These are phyloP conservation scores for Debaryomyces nepalensis DNA, from an alignment of 1,139 yeast species.

Conservation along the genomic window DNA sequence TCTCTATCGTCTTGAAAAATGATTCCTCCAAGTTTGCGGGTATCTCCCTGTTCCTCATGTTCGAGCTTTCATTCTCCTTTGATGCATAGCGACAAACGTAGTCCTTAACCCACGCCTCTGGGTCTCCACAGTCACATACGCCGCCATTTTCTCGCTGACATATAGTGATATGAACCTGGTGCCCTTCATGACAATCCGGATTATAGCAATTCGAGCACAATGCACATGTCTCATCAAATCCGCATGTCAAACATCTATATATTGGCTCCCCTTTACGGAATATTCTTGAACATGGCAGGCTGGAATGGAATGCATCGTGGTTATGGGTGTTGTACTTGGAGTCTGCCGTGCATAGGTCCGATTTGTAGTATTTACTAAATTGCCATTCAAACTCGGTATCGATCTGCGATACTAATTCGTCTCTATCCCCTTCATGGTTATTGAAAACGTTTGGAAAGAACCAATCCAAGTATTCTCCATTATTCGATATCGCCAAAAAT, in stretches of 20 bases:
- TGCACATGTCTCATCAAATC: conserved; percentile 85
- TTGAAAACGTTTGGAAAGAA: conserved; percentile 51
- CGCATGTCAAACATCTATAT: conserved; percentile 82
- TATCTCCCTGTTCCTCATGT: conserved; percentile 24
- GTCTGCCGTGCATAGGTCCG: conserved; percentile 25
- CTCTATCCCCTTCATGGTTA: conserved; percentile 14
- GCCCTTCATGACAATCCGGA: conserved; percentile 73
- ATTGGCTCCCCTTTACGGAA: conserved; percentile 87
- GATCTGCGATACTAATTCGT: conserved; percentile 25
- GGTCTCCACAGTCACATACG: conserved; percentile 72
- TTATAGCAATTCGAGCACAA: conserved; percentile 80
- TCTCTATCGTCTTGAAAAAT: conserved; percentile 51
- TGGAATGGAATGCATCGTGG: conserved; percentile 58
- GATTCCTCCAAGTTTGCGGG: conserved; percentile 41
- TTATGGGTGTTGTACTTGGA: conserved; percentile 30
- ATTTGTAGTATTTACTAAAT: conserved; percentile 35
- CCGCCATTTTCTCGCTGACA: conserved; percentile 88
- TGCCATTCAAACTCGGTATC: conserved; percentile 45
- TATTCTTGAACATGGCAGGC: conserved; percentile 76
- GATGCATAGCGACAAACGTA: conserved; percentile 41
- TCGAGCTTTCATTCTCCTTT: conserved; percentile 18
- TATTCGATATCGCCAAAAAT: conserved; percentile 53
- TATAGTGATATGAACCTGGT: conserved; percentile 72
- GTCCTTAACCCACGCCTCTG: conserved; percentile 57
- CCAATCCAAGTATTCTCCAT: conserved; percentile 53